phyloP scores from a whole-genome alignment of 345 rosid species.

The Eucalyptus regnans region DNA sequence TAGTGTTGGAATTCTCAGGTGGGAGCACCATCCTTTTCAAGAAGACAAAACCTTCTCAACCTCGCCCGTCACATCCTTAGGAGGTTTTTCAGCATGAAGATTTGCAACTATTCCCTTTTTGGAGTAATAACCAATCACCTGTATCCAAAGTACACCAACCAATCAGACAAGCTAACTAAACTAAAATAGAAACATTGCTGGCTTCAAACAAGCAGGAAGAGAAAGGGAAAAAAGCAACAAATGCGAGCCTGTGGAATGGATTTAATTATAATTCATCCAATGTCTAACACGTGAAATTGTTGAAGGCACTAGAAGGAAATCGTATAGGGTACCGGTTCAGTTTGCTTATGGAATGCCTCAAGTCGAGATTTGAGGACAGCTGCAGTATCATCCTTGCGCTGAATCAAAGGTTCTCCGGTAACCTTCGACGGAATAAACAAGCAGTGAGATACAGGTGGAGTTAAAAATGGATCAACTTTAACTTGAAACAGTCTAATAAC shows the following conservation, averaged over 20 bases:
- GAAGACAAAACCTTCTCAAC: slow-evolving; percentile 59
- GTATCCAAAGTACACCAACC: not conserved
- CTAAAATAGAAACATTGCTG: not conserved
- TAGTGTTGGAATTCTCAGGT: not conserved
- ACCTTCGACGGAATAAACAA: slow-evolving; percentile 27
- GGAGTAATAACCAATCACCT: slow-evolving; percentile 78
- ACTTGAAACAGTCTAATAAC: not conserved
- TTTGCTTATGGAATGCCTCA: slow-evolving; percentile 83
- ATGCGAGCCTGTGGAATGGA: not conserved
- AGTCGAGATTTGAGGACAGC: slow-evolving; percentile 89
- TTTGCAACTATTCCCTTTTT: slow-evolving; percentile 58
- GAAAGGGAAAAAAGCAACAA: not conserved
- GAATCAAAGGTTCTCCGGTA: slow-evolving; percentile 85
- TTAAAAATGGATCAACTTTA: not conserved
- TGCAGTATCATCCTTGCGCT: slow-evolving; percentile 85
- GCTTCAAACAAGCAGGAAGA: not conserved
- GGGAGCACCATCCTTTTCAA: not conserved
- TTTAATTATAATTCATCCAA: not conserved
- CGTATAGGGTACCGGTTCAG: slow-evolving; percentile 50
- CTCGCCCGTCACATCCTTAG: slow-evolving; percentile 52
- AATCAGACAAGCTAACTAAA: not conserved
- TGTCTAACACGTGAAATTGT: not conserved
- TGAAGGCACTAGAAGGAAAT: not conserved
- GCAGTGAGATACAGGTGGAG: not conserved
- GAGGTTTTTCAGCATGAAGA: slow-evolving; percentile 80